These are phyloP conservation scores for Zygotorulaspora mrakii DNA, from an alignment of 1,139 yeast species.

Conservation along the genomic window DNA sequence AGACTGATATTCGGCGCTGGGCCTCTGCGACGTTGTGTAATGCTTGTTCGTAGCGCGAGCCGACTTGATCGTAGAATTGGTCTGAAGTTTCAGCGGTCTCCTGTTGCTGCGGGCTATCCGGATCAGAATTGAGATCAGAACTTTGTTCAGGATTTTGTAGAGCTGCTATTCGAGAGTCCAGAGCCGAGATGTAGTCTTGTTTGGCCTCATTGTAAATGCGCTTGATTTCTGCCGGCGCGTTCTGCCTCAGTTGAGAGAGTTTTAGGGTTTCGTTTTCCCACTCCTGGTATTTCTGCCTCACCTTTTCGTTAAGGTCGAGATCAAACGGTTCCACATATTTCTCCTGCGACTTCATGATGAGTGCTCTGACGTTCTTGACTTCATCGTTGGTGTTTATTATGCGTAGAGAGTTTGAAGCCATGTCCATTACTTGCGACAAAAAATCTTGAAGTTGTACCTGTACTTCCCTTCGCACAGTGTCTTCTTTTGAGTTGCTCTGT, in stretches of 20 bases:
- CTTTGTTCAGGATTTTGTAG: no score
- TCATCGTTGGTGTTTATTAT: slow-evolving; percentile 39
- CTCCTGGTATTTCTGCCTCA: slow-evolving; percentile 49
- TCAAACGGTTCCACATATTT: slow-evolving; percentile 60
- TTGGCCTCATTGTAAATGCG: slow-evolving; percentile 31
- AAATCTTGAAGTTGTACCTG: slow-evolving; percentile 44
- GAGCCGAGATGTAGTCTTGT: slow-evolving; percentile 22
- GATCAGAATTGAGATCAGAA: no score
- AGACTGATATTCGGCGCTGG: slow-evolving; percentile 15
- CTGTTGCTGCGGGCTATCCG: not conserved
- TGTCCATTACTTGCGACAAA: slow-evolving; percentile 48
- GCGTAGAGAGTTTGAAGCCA: slow-evolving; percentile 46
- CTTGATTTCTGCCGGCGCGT: slow-evolving; percentile 44
- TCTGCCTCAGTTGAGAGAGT: slow-evolving; percentile 49
- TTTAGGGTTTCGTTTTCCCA: slow-evolving; percentile 57
- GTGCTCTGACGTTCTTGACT: slow-evolving; percentile 15
- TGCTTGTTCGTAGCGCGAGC: slow-evolving; percentile 23
- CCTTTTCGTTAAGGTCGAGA: slow-evolving; percentile 49
- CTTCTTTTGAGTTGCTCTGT: slow-evolving; percentile 10
- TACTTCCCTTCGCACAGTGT: slow-evolving; percentile 42
- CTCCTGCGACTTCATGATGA: slow-evolving; percentile 23
- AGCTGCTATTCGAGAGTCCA: slow-evolving; percentile 24
- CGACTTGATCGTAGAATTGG: slow-evolving; percentile 21
- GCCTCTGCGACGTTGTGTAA: slow-evolving; percentile 16
- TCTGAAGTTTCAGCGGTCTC: slow-evolving; percentile 10